These are phyloP conservation scores for Parafenestella ontariensis DNA, from an alignment of 2,329 filamentous ascomycete species.

Conservation along the genomic window DNA sequence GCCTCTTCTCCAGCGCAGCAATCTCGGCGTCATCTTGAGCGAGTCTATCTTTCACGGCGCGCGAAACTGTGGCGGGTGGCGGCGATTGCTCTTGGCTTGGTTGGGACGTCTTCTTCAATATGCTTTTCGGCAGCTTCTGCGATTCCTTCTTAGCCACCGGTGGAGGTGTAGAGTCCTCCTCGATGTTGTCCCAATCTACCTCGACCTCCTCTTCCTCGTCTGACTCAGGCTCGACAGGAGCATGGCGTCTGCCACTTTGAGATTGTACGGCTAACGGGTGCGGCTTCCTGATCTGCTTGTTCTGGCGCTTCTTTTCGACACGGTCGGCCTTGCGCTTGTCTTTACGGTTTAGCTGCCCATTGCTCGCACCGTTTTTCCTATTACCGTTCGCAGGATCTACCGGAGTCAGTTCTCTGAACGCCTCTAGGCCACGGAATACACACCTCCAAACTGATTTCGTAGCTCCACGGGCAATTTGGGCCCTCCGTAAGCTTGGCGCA, in stretches of 20 bases:
- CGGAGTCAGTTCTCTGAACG: slow-evolving; percentile 6
- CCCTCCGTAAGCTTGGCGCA: slow-evolving; percentile 48
- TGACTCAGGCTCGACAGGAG: slow-evolving; percentile 16
- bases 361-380: slow-evolving; percentile 33
- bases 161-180: slow-evolving; percentile 38
- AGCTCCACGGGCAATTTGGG: slow-evolving; percentile 57
- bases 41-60: slow-evolving; percentile 64
- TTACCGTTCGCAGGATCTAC: slow-evolving; percentile 38
- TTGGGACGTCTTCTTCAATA: slow-evolving; percentile 31
- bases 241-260: slow-evolving; percentile 22
- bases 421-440: neutral
- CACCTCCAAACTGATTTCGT: slow-evolving; percentile 53
- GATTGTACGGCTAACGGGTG: slow-evolving; percentile 9
- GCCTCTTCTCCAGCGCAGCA: slow-evolving; percentile 81
- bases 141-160: slow-evolving; percentile 24
- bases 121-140: slow-evolving; percentile 39
- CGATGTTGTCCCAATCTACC: slow-evolving; percentile 42
- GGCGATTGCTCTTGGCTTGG: slow-evolving; percentile 15
- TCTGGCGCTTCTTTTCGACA: slow-evolving; percentile 63
- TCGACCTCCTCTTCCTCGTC: slow-evolving; percentile 35
- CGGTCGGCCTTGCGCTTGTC: slow-evolving; percentile 72
- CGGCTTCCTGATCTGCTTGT: slow-evolving; percentile 24
- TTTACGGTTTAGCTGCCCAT: slow-evolving; percentile 59
- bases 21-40: slow-evolving; percentile 89
- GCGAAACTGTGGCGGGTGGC: slow-evolving; percentile 39